Evolutionary conservation across 1,284 basidiomycete species (phyloP), one percentile per base, ranked within the genome.

Genomic region (Boletus subluridellus): DNA sequence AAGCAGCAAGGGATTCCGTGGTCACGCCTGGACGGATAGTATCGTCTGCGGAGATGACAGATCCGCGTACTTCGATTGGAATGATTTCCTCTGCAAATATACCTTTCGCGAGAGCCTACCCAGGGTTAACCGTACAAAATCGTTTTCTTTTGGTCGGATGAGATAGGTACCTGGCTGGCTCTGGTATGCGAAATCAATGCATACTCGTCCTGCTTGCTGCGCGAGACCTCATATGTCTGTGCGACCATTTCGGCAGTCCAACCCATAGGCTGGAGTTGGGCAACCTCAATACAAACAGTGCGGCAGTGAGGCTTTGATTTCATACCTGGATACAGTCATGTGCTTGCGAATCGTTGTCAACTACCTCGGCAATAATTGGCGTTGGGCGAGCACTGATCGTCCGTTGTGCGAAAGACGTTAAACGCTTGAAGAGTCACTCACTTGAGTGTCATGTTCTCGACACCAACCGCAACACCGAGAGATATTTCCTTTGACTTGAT

Each of bases 211-310:
- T 94, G 91, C 69, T 83, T 89, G 68, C 83, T 75, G 15, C 92
- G 84, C 17, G 89, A 80, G 57, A 95, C 76, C 41, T 85, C 80
- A 76, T 89, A 95, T 28, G 84, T 79, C 64, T 87, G 74, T 17
- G 90, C 90, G 21, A 92, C 89, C 83, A 91, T 89, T 71, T 95
- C 92, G 4, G 90, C 91, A 1, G 92, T 94, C 92, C 92, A 94
- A 12, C 93, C 92, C 92, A 95, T 95, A 15, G 93, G 90, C 89
- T 93, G 63, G 8, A 53, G 28, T 54, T 49, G 51, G n/a, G 24
- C n/a, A 9, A 58, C 58, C 52, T 62, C 28, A 58, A 32, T 49
- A 28, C n/a, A 55, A 48, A 39, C n/a, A 50, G 34, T n/a, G 24
- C 24, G 24, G 34, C 5, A 14, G 4, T 15, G 14, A 39, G 39